Percentiles rank a stretch among this genome's conserved stretches.
Evolutionary conservation across 1,139 yeast genomes (phyloP).

Genomic region (Casaregolazyma lundiana): DNA sequence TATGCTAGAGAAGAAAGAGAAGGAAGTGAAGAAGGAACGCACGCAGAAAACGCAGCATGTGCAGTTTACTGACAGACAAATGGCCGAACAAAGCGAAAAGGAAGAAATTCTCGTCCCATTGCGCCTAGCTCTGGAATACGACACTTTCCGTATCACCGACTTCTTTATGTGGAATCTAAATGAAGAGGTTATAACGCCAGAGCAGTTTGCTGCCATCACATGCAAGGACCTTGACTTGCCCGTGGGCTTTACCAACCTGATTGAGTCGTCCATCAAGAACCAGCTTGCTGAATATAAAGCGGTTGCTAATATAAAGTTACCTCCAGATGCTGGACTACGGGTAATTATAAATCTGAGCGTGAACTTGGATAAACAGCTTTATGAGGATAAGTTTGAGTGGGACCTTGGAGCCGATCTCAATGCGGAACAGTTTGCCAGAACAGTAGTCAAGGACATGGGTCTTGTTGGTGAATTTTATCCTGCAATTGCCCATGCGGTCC

Average conservation of each 20-base stretch:
- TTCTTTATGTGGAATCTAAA: slow-evolving; percentile 86
- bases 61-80: slow-evolving; percentile 33
- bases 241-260: slow-evolving; percentile 51
- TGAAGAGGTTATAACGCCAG: slow-evolving; percentile 73
- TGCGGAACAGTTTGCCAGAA: slow-evolving; percentile 79
- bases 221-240: slow-evolving; percentile 84
- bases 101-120: slow-evolving; percentile 66
- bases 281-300: slow-evolving; percentile 76
- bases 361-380: slow-evolving; percentile 74
- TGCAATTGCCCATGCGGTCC: slow-evolving; percentile 82
- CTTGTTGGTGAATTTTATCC: slow-evolving; percentile 81
- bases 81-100: slow-evolving; percentile 33
- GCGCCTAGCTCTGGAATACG: slow-evolving; percentile 67
- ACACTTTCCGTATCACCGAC: slow-evolving; percentile 61
- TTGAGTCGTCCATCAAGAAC: slow-evolving; percentile 66
- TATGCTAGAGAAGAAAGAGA: slow-evolving; percentile 15
- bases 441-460: slow-evolving; percentile 81
- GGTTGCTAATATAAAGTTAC: slow-evolving; percentile 58
- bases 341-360: slow-evolving; percentile 80
- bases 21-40: slow-evolving; percentile 27
- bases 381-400: slow-evolving; percentile 96
- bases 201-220: slow-evolving; percentile 72
- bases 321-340: slow-evolving; percentile 61
- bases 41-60: slow-evolving; percentile 31
- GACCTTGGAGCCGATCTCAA: slow-evolving; percentile 64